Conservation (phyloP, 2,329 filamentous ascomycete genomes). For the Monilinia polystroma region DNA sequence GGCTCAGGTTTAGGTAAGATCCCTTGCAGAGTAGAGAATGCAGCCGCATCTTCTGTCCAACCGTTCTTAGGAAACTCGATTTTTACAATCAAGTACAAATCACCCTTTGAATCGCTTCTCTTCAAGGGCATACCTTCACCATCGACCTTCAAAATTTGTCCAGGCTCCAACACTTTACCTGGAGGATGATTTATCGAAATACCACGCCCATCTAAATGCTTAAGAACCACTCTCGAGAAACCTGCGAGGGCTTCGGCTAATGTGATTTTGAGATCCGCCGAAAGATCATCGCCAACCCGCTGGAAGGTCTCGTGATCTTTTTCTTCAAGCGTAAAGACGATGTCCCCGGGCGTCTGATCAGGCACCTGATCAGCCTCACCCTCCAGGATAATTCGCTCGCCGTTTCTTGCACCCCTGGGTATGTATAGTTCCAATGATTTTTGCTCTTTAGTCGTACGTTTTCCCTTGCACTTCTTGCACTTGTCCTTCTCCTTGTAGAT, state of each 20-base stretch:
- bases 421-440: slow-evolving; percentile 98
- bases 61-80: slow-evolving; percentile 85
- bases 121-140: slow-evolving; percentile 96
- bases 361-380: slow-evolving; percentile 93
- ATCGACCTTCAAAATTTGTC: slow-evolving; percentile 78
- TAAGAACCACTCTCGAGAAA: slow-evolving; percentile 86
- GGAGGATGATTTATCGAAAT: slow-evolving; percentile 77
- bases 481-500: slow-evolving; percentile 95
- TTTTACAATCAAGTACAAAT: slow-evolving; percentile 83
- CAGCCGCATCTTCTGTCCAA: slow-evolving; percentile 73
- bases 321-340: slow-evolving; percentile 85
- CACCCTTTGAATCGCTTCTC: slow-evolving; percentile 77
- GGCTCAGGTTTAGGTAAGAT: slow-evolving; percentile 66
- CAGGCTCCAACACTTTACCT: slow-evolving; percentile 79
- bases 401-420: slow-evolving; percentile 79
- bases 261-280: slow-evolving; percentile 76
- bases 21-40: slow-evolving; percentile 68
- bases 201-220: slow-evolving; percentile 89
- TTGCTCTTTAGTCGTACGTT: slow-evolving; percentile 79
- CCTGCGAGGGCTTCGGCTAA: slow-evolving; percentile 82
- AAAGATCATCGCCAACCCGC: slow-evolving; percentile 79
- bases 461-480: slow-evolving; percentile 98
- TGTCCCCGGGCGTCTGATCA: slow-evolving; percentile 85
- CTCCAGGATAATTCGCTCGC: slow-evolving; percentile 84
- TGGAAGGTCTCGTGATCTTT: slow-evolving; percentile 78